phyloP scores from a whole-genome alignment of 2,329 filamentous ascomycete species.

The Lomentospora prolificans region DNA sequence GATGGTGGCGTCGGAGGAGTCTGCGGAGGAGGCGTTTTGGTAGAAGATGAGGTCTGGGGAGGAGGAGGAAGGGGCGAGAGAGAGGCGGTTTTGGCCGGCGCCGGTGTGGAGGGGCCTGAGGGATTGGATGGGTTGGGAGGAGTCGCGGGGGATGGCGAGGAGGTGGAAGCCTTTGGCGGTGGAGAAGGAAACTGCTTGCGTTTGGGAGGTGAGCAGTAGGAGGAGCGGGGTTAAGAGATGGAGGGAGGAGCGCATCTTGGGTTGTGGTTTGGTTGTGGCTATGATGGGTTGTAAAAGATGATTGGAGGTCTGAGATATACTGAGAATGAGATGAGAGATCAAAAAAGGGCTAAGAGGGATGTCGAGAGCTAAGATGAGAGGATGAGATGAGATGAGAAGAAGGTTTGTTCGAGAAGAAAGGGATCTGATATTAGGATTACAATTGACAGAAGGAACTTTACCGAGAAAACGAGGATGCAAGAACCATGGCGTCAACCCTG shows the following conservation, averaged over 20 bases:
- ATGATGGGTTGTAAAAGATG: background rate
- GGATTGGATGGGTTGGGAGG: slow-evolving; percentile 6
- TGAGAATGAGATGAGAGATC: background rate
- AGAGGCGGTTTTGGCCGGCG: slow-evolving; percentile 2
- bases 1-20: background rate
- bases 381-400: too few relatives aligned
- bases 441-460: too few relatives aligned
- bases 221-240: background rate
- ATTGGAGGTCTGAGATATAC: background rate
- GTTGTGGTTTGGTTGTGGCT: background rate
- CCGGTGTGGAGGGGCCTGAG: background rate
- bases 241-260: background rate
- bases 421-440: too few relatives aligned
- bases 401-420: too few relatives aligned
- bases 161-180: slow-evolving; percentile 5
- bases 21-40: background rate
- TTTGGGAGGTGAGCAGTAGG: background rate
- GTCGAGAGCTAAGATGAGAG: background rate
- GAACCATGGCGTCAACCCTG: too few relatives aligned
- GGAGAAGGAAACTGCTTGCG: background rate
- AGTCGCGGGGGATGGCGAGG: slow-evolving; percentile 14
- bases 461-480: too few relatives aligned
- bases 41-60: background rate
- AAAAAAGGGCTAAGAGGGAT: background rate
- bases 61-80: background rate